phyloP scores from a whole-genome alignment of 78 protist species.

The Dictyostelium citrinum region DNA sequence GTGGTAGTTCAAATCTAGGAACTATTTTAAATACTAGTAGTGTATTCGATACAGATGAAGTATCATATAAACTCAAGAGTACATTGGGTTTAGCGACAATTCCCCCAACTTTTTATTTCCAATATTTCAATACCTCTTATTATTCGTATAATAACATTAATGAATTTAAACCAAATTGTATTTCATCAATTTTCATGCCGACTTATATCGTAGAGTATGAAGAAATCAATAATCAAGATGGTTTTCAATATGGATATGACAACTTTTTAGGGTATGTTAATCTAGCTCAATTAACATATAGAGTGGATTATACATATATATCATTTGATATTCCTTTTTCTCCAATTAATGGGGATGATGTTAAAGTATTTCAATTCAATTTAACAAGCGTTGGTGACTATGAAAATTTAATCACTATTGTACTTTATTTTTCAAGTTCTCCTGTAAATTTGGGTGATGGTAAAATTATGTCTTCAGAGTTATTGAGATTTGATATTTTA shows the following conservation, averaged over 20 bases:
- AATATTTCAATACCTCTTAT: too few species aligned
- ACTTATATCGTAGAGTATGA: constrained; percentile 11
- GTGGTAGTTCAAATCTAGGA: not conserved
- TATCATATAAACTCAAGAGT: too few species aligned
- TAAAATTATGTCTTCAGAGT: not conserved
- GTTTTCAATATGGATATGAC: constrained; percentile 34
- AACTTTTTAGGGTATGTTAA: constrained; percentile 5
- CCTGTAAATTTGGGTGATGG: not conserved
- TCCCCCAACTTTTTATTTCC: not conserved
- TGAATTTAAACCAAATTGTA: not conserved
- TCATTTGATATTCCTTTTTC: too few species aligned
- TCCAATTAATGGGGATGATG: too few species aligned
- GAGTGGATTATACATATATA: too few species aligned
- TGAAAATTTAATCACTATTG: not conserved
- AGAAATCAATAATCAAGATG: constrained; percentile 23
- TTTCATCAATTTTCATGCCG: not conserved
- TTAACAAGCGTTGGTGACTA: too few species aligned
- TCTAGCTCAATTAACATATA: not conserved
- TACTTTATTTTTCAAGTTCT: constrained; percentile 9
- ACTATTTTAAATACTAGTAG: too few species aligned
- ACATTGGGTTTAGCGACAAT: not conserved
- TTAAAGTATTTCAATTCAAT: too few species aligned
- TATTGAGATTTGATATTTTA: constrained; percentile 14
- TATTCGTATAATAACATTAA: not conserved
- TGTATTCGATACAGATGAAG: not conserved